Evolutionary conservation across 257 asterid genomes (phyloP).

Genomic region (Handroanthus guayacan): DNA sequence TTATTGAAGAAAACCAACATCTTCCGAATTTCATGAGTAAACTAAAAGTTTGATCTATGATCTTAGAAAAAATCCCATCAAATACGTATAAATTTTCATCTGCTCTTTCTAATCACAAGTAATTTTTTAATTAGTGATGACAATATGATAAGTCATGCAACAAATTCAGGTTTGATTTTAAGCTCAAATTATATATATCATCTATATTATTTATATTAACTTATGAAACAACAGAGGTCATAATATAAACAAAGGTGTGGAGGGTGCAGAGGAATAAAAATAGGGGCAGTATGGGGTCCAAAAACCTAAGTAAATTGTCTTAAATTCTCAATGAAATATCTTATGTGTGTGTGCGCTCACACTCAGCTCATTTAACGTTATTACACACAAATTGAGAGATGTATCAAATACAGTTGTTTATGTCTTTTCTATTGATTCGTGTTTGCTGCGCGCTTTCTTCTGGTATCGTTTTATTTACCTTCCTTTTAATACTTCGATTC

Average conservation of each 20-base stretch:
- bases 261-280: neutral
- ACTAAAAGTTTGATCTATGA: too few relatives aligned
- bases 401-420: constrained; percentile 11
- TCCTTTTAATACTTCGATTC: constrained; percentile 6
- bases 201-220: too few relatives aligned
- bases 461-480: neutral
- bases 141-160: too few relatives aligned
- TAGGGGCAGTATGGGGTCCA: constrained; percentile 2
- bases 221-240: neutral
- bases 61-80: too few relatives aligned
- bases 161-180: too few relatives aligned
- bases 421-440: neutral
- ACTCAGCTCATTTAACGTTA: constrained; percentile 29
- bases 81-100: too few relatives aligned
- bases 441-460: neutral
- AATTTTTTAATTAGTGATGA: too few relatives aligned
- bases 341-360: constrained; percentile 9
- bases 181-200: too few relatives aligned
- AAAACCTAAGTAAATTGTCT: neutral
- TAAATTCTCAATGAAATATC: constrained; percentile 18
- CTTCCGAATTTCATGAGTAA: too few relatives aligned
- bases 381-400: constrained; percentile 34
- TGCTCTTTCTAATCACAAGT: too few relatives aligned
- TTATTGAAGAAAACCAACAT: too few relatives aligned
- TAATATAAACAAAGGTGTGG: constrained; percentile 1